These are phyloP conservation scores for Diplosphaera chodatii DNA, from an alignment of 139 green algal species.

Conservation along the genomic window DNA sequence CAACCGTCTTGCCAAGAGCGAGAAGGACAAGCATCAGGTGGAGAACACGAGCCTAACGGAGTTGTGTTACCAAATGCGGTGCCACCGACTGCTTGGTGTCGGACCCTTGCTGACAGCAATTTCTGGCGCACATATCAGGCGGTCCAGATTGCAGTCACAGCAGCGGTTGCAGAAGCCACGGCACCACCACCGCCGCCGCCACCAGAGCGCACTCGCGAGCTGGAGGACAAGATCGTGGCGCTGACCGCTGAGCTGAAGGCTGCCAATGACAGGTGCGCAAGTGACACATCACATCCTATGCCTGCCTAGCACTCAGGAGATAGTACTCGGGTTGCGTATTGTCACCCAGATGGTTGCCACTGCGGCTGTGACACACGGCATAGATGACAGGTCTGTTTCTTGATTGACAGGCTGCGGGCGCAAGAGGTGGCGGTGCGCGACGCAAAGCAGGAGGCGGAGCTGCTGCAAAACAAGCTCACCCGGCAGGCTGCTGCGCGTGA, in stretches of 20 bases:
- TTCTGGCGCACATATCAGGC: too few relatives aligned
- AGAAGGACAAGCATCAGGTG: slow-evolving; percentile 23
- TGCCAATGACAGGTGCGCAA: slow-evolving; percentile 1
- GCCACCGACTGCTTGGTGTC: too few relatives aligned
- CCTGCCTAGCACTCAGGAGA: too few relatives aligned
- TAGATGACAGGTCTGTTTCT: too few relatives aligned
- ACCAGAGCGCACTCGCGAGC: slow-evolving; percentile 11
- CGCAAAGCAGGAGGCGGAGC: slow-evolving; percentile 49
- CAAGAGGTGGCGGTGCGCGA: slow-evolving; percentile 17
- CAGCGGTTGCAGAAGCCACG: slow-evolving; percentile 16
- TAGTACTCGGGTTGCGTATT: too few relatives aligned
- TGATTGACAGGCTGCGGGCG: neutral
- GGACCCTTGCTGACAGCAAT: too few relatives aligned
- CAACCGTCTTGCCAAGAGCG: slow-evolving; percentile 24
- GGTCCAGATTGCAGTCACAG: slow-evolving; percentile 15
- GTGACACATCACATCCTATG: neutral
- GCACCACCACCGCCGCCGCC: slow-evolving; percentile 14
- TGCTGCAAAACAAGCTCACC: slow-evolving; percentile 79
- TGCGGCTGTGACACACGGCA: too few relatives aligned
- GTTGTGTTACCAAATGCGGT: too few relatives aligned
- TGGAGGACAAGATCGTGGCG: slow-evolving; percentile 21
- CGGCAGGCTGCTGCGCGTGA: slow-evolving; percentile 62
- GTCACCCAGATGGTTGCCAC: too few relatives aligned
- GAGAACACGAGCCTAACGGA: too few relatives aligned
- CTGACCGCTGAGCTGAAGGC: slow-evolving; percentile 10